These are phyloP conservation scores for Xylariaceae sp. DNA, from an alignment of 2,329 filamentous ascomycete species.

Conservation along the genomic window DNA sequence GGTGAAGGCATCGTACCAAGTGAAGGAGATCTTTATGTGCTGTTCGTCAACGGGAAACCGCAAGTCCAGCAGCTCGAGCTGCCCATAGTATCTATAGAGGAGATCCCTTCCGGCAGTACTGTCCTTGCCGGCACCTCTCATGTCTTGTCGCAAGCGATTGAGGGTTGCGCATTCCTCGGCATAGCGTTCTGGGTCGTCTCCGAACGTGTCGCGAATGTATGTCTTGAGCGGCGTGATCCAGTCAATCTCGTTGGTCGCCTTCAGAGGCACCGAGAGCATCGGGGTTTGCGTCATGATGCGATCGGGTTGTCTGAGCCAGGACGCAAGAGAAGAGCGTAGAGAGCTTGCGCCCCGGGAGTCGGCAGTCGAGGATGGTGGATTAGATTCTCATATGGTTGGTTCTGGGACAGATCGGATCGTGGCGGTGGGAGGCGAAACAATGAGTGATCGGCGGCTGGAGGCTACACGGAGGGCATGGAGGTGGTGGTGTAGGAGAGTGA, in stretches of 20 bases:
- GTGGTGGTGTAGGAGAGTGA: background rate
- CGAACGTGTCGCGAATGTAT: constrained; percentile 91
- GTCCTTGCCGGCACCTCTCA: constrained; percentile 95
- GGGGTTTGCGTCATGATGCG: constrained; percentile 74
- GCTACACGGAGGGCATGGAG: constrained; percentile 3
- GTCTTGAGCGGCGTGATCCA: constrained; percentile 89
- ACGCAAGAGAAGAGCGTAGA: constrained; percentile 5
- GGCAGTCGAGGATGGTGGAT: constrained; percentile 2
- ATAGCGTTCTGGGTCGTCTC: constrained; percentile 95
- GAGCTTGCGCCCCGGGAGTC: constrained; percentile 14
- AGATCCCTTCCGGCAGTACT: constrained; percentile 91
- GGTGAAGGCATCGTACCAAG: constrained; percentile 98
- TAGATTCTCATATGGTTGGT: constrained; percentile 16
- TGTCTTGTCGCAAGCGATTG: constrained; percentile 94
- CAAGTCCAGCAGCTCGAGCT: constrained; percentile 90
- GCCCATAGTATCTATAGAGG: constrained; percentile 95
- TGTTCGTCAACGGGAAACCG: constrained; percentile 97
- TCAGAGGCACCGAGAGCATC: constrained; percentile 93
- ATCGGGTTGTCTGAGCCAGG: constrained; percentile 6
- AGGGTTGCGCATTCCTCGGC: constrained; percentile 91
- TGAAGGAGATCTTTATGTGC: constrained; percentile 98
- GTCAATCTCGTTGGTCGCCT: constrained; percentile 95
- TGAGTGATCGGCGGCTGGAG: constrained; percentile 5
- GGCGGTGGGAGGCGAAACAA: background rate
- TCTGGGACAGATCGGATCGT: background rate